Evolutionary conservation across 2,329 filamentous ascomycete species (phyloP).

Genomic region (Pseudogymnoascus sp.): DNA sequence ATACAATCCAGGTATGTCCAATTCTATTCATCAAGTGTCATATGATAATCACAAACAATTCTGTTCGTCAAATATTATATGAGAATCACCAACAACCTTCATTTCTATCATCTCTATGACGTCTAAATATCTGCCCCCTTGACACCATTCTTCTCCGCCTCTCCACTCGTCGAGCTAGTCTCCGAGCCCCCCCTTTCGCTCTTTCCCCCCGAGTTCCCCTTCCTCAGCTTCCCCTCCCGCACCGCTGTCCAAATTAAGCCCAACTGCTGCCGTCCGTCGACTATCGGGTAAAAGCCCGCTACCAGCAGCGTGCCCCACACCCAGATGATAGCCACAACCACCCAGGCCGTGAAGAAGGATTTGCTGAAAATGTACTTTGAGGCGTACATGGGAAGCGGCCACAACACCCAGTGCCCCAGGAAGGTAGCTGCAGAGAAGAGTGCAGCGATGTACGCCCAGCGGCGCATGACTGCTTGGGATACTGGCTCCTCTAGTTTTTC

Average conservation of each 20-base stretch:
- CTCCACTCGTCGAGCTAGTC: constrained; percentile 3
- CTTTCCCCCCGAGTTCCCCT: background rate
- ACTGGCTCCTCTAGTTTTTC: constrained; percentile 31
- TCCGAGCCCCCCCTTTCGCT: background rate
- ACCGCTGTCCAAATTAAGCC: background rate
- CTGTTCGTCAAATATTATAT: background rate
- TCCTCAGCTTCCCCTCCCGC: background rate
- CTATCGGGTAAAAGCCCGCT: constrained; percentile 42
- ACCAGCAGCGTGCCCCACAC: constrained; percentile 45
- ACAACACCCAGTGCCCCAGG: constrained; percentile 47
- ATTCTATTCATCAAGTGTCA: background rate
- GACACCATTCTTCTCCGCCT: background rate
- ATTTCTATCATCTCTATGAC: background rate
- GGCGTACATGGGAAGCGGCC: constrained; percentile 50
- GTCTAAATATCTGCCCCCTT: background rate
- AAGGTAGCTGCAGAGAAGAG: constrained; percentile 45
- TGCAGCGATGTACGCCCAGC: constrained; percentile 41
- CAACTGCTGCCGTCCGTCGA: background rate
- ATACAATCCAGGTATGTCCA: background rate
- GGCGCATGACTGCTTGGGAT: constrained; percentile 25
- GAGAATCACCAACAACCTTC: background rate
- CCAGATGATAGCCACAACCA: constrained; percentile 46
- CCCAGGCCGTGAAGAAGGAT: constrained; percentile 44
- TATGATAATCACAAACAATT: background rate
- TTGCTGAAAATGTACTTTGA: constrained; percentile 43